Base-by-base conservation (phyloP, 192 early-diverging fungal species). In the Coemansia umbellata region DNA sequence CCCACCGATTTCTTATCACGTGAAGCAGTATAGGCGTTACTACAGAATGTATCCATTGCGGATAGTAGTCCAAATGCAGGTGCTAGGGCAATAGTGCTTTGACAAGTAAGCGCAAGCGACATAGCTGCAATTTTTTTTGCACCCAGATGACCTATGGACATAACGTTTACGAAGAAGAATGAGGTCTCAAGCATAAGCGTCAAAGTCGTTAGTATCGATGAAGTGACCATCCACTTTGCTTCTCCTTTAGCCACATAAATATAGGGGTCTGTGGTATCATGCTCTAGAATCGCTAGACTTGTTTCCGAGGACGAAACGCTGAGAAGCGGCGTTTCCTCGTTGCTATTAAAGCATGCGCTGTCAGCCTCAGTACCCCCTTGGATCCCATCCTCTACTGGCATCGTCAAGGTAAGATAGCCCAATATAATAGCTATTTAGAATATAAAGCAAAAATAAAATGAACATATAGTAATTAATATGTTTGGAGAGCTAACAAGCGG, bases 11-110 rank as follows among this genome's bases (percentile, higher is more conserved):
- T 53, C 40, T 66, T 66, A 32, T 66, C 51, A 37, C 72, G 62
- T 9, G 51, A 42, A 2, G 60, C 51, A 2, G 60, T 53, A 22
- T 41, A 62, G 11, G 63, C 49, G 6, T 48, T 60, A 17, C 50
- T 49, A 14, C 50, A 60, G 23, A 60, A 60, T 19, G 58, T 62
- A 9, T 67, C 65, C 49, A 69, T 41, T 31, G 66, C 66, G 1
- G 86, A 81, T 7, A 78, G 69, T 7, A 81, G 72, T 6, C 88
- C 88, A 33, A 82, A 78, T 6, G 76, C 75, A 33, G 87, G 66
- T 10, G 80, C 79, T 36, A 52, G 17, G 4, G 42, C 37, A 18
- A 60, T 35, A 14, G 52, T 52, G n/a, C 24, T 50, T 18, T 44
- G 52, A 51, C 78, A 84, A 69, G 84, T 86, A 17, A 81, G 75